Conservation (phyloP, 306 rosid genomes). For the Potentilla sterilis region DNA sequence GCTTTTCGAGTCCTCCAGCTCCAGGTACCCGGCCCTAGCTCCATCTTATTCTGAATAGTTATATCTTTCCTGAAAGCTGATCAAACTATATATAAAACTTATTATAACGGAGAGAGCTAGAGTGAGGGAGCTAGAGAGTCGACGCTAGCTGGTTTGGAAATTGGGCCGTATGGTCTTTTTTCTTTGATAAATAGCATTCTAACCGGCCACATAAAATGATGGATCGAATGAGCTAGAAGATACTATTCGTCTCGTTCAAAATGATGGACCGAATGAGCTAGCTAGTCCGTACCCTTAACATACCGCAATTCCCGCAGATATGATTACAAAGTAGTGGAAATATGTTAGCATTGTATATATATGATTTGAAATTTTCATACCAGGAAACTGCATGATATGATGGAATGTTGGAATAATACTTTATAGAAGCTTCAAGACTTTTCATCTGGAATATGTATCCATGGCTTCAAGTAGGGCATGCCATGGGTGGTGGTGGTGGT, state of each 20-base stretch:
- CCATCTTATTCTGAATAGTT: neutral
- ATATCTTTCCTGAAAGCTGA: neutral
- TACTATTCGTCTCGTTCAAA: neutral
- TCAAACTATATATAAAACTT: neutral
- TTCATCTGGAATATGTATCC: neutral
- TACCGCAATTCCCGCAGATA: neutral
- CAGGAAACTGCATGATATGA: constrained; percentile 4
- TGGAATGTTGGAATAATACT: neutral
- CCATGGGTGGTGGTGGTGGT: constrained; percentile 7
- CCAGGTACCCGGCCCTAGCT: constrained; percentile 34
- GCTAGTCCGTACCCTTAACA: too few relatives aligned
- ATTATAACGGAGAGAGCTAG: neutral
- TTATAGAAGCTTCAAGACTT: neutral
- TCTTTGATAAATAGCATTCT: too few relatives aligned
- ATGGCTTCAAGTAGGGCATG: neutral
- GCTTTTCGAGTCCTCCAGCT: constrained; percentile 41
- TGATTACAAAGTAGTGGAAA: too few relatives aligned
- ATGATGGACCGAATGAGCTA: too few relatives aligned
- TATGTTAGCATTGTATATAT: too few relatives aligned
- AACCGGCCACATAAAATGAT: too few relatives aligned
- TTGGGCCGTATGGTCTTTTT: neutral
- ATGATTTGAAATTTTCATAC: too few relatives aligned
- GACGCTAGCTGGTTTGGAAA: neutral
- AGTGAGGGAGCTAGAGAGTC: neutral
- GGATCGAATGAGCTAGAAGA: neutral